Conservation (phyloP, 805 yeast species). For the Metschnikowia koreensis region DNA sequence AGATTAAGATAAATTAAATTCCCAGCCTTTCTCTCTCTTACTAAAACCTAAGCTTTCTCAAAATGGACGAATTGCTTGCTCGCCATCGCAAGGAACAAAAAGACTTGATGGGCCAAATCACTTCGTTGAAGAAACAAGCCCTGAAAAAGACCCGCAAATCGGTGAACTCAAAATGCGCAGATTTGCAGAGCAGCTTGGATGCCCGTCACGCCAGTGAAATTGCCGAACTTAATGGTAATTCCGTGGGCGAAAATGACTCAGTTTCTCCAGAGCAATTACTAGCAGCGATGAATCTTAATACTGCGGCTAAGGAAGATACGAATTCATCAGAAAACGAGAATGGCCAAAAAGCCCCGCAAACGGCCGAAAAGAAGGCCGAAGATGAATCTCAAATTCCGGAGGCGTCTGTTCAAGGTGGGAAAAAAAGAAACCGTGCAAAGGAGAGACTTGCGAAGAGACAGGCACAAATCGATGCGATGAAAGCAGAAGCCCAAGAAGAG, state of each 20-base stretch:
- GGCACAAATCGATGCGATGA: constrained; percentile 59
- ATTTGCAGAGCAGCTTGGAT: constrained; percentile 56
- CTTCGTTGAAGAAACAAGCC: constrained; percentile 80
- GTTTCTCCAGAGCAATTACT: constrained; percentile 66
- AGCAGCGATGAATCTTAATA: constrained; percentile 10
- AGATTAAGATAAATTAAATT: too few relatives aligned
- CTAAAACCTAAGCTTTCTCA: background rate
- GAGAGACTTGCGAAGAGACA: constrained; percentile 78
- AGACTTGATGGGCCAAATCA: constrained; percentile 63
- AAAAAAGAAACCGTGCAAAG: constrained; percentile 72
- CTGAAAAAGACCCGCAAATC: constrained; percentile 74
- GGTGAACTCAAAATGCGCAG: constrained; percentile 56
- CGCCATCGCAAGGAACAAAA: constrained; percentile 69
- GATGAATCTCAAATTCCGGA: constrained; percentile 14
- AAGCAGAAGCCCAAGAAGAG: constrained; percentile 68
- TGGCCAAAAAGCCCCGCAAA: background rate
- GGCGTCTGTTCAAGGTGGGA: constrained; percentile 30
- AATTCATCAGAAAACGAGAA: background rate
- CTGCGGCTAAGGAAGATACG: constrained; percentile 2
- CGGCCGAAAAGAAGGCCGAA: background rate
- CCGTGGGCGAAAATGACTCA: constrained; percentile 23
- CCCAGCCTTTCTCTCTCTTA: background rate
- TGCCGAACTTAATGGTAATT: constrained; percentile 17
- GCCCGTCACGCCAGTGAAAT: constrained; percentile 56
- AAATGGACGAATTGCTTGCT: constrained; percentile 47